phyloP scores from a whole-genome alignment of 1,139 yeast species.

The Sugiyamaella paludigena region DNA sequence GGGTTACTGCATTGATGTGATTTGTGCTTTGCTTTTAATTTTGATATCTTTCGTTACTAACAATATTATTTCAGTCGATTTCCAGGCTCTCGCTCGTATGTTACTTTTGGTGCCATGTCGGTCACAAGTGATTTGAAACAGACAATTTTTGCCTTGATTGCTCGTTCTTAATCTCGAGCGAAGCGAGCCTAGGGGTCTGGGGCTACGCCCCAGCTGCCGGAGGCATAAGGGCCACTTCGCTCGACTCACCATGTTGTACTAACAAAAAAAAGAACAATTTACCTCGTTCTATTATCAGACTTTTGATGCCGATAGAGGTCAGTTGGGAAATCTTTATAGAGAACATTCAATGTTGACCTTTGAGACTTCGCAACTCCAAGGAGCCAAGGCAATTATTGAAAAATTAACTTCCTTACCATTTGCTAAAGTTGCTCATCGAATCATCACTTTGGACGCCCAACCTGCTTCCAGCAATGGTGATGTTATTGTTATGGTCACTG shows the following conservation, averaged over 20 bases:
- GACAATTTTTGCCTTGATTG: neutral
- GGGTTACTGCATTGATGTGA: no score
- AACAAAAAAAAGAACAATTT: constrained; percentile 59
- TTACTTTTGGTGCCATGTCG: no score
- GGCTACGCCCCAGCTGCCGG: no score
- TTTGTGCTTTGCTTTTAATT: no score
- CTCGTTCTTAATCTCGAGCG: neutral
- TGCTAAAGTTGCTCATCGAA: constrained; percentile 87
- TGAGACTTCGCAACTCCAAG: constrained; percentile 92
- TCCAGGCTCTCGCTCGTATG: constrained; percentile 35
- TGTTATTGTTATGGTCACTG: constrained; percentile 96
- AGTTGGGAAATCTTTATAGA: constrained; percentile 90
- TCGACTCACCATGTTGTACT: no score
- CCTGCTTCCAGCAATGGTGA: constrained; percentile 95
- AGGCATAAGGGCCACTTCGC: no score
- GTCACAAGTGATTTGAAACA: neutral
- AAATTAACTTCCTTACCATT: constrained; percentile 85
- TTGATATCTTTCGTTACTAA: constrained; percentile 8
- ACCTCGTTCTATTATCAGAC: constrained; percentile 93
- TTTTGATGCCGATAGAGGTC: constrained; percentile 89
- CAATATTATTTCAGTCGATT: constrained; percentile 28
- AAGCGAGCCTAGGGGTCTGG: no score
- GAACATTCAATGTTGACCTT: constrained; percentile 97
- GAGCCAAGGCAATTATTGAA: constrained; percentile 88
- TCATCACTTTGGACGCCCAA: constrained; percentile 95